A percentile compares a stretch with the other conserved stretches of the same genome.
These are phyloP conservation scores for Xylaria grammica DNA, from an alignment of 495 filamentous ascomycete genomes.

Conservation along the genomic window DNA sequence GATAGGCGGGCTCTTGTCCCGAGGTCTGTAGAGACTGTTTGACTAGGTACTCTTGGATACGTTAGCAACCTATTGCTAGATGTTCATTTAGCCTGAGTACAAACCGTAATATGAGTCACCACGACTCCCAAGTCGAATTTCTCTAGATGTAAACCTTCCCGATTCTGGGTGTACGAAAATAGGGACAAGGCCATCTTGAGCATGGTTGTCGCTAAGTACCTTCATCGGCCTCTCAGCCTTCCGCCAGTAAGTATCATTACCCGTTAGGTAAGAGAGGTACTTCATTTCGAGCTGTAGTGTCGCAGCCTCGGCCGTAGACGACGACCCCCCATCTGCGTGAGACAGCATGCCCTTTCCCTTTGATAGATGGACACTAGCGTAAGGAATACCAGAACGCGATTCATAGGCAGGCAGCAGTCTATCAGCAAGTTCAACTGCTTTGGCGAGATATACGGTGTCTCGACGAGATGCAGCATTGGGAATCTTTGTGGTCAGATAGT, in stretches of 20 bases:
- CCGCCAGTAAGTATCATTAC: slow-evolving; percentile 76
- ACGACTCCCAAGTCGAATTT: slow-evolving; percentile 77
- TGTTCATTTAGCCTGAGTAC: slow-evolving; percentile 6
- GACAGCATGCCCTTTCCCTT: slow-evolving; percentile 65
- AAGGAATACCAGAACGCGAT: slow-evolving; percentile 71
- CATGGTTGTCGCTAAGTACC: slow-evolving; percentile 66
- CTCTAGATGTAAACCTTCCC: slow-evolving; percentile 69
- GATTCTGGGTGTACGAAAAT: slow-evolving; percentile 73
- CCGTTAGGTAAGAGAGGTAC: slow-evolving; percentile 77
- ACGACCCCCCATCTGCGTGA: slow-evolving; percentile 72
- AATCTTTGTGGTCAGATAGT: slow-evolving; percentile 63
- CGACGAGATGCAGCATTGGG: slow-evolving; percentile 45
- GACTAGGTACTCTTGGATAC: slow-evolving; percentile 66
- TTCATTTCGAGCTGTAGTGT: slow-evolving; percentile 84
- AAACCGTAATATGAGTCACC: slow-evolving; percentile 75
- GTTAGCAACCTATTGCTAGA: slow-evolving; percentile 17
- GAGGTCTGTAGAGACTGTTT: slow-evolving; percentile 81
- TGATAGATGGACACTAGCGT: slow-evolving; percentile 76
- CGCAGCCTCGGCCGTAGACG: slow-evolving; percentile 76
- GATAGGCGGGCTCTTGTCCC: slow-evolving; percentile 65
- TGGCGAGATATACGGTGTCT: slow-evolving; percentile 74
- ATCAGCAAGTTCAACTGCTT: slow-evolving; percentile 75
- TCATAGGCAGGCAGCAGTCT: slow-evolving; percentile 75
- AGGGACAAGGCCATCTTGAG: slow-evolving; percentile 72
- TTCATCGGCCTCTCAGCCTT: slow-evolving; percentile 76